A percentile compares a stretch with the other conserved stretches of the same genome.
These are phyloP conservation scores for Furcasterigmium furcatum DNA, from an alignment of 2,329 filamentous ascomycete genomes.

Conservation along the genomic window DNA sequence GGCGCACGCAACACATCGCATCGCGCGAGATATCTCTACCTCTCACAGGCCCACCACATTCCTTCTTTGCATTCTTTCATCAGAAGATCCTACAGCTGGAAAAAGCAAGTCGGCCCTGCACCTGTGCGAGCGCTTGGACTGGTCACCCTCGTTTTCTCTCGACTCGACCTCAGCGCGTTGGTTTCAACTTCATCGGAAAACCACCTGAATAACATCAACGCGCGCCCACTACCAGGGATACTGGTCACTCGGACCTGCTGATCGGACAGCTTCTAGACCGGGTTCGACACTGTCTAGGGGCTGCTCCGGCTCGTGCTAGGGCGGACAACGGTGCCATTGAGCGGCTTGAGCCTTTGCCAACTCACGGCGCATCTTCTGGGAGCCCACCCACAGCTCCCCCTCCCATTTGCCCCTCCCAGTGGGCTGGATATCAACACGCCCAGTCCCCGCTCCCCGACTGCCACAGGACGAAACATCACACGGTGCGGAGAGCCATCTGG, in stretches of 20 bases:
- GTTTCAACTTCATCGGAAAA: too few relatives aligned
- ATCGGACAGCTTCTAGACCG: not conserved
- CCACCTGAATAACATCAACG: too few relatives aligned
- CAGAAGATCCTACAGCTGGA: too few relatives aligned
- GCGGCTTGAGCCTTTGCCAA: not conserved
- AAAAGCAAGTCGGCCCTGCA: too few relatives aligned
- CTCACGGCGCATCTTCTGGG: not conserved
- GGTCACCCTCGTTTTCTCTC: too few relatives aligned
- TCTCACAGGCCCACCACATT: too few relatives aligned
- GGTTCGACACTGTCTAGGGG: not conserved
- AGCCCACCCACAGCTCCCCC: not conserved
- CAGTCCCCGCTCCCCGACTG: constrained; percentile 1
- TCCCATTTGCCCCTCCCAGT: not conserved
- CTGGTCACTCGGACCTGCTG: not conserved
- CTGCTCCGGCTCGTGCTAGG: not conserved
- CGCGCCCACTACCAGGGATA: too few relatives aligned
- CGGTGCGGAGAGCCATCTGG: constrained; percentile 1
- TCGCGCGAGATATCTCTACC: too few relatives aligned
- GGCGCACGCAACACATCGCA: too few relatives aligned
- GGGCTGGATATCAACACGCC: constrained; percentile 3
- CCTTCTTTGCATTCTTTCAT: too few relatives aligned
- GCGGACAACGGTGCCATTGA: not conserved
- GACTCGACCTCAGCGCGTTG: too few relatives aligned
- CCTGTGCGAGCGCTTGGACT: too few relatives aligned
- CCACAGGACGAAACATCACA: constrained; percentile 3